phyloP scores from a whole-genome alignment of 2,329 filamentous ascomycete species.

The Fusarium papillatum region DNA sequence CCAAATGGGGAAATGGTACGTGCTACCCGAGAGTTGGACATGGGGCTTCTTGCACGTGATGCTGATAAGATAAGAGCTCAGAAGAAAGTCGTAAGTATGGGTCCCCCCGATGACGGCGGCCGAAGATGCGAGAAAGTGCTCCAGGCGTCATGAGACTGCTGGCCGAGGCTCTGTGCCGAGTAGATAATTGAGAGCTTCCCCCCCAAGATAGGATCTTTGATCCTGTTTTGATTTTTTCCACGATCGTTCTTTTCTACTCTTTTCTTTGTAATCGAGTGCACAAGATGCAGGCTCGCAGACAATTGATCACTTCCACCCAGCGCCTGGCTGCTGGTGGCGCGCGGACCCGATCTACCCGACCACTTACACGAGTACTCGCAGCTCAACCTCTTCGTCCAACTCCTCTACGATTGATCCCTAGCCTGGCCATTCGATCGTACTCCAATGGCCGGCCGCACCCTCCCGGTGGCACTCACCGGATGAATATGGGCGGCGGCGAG shows the following conservation, averaged over 20 bases:
- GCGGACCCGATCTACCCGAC: constrained; percentile 45
- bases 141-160: constrained; percentile 43
- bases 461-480: constrained; percentile 92
- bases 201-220: constrained; percentile 7
- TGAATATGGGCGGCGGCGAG: constrained; percentile 83
- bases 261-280: constrained; percentile 24
- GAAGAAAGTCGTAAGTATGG: not conserved
- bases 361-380: constrained; percentile 43
- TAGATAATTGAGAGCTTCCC: constrained; percentile 39
- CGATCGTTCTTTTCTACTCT: constrained; percentile 5
- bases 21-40: constrained; percentile 41
- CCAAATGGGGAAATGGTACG: constrained; percentile 43
- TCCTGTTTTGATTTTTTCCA: constrained; percentile 15
- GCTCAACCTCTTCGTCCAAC: constrained; percentile 38
- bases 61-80: constrained; percentile 35
- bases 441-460: constrained; percentile 85
- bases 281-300: constrained; percentile 57
- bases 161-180: constrained; percentile 19
- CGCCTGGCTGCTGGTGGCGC: constrained; percentile 49
- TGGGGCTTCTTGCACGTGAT: constrained; percentile 54
- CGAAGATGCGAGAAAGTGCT: constrained; percentile 58
- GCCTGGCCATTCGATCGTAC: constrained; percentile 64
- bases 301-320: constrained; percentile 54
- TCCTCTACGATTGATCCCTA: constrained; percentile 52
- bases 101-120: constrained; percentile 34